phyloP scores from a whole-genome alignment of 1,139 yeast genomes.

The Lodderomyces jiufengensis region DNA sequence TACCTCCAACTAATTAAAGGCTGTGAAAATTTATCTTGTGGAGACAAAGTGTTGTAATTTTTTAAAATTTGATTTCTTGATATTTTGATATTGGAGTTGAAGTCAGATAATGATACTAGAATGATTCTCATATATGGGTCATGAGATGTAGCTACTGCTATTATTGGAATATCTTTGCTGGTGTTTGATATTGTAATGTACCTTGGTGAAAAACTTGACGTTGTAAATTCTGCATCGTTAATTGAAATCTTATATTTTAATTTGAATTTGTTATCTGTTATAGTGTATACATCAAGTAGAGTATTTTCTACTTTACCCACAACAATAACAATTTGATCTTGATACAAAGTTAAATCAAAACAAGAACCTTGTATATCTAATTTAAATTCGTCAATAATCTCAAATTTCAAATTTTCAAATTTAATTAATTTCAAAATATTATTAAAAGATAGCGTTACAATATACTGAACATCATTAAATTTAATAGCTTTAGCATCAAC shows the following conservation, averaged over 20 bases:
- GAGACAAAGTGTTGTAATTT: constrained; percentile 58
- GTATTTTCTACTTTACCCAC: constrained; percentile 64
- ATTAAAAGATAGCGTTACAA: constrained; percentile 68
- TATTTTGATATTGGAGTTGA: constrained; percentile 15
- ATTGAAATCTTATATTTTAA: constrained; percentile 48
- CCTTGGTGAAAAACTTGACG: constrained; percentile 63
- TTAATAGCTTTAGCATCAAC: constrained; percentile 26
- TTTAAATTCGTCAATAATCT: constrained; percentile 29
- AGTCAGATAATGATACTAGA: constrained; percentile 40
- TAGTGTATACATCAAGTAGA: constrained; percentile 44
- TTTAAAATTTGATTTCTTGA: constrained; percentile 47
- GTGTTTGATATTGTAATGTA: constrained; percentile 29
- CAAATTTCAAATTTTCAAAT: constrained; percentile 21
- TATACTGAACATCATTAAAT: constrained; percentile 22
- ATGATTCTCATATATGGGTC: constrained; percentile 71
- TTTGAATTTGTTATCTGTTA: constrained; percentile 15
- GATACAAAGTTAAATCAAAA: constrained; percentile 30
- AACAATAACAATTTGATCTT: constrained; percentile 36
- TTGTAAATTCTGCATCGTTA: constrained; percentile 73
- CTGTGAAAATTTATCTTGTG: constrained; percentile 69
- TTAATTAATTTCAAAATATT: constrained; percentile 37
- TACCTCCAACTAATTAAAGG: constrained; percentile 45
- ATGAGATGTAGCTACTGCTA: constrained; percentile 69
- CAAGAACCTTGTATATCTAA: constrained; percentile 50
- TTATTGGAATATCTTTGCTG: constrained; percentile 21